Evolutionary conservation across 2,329 filamentous ascomycete species (phyloP).

Genomic region (Pseudogymnoascus sp.): DNA sequence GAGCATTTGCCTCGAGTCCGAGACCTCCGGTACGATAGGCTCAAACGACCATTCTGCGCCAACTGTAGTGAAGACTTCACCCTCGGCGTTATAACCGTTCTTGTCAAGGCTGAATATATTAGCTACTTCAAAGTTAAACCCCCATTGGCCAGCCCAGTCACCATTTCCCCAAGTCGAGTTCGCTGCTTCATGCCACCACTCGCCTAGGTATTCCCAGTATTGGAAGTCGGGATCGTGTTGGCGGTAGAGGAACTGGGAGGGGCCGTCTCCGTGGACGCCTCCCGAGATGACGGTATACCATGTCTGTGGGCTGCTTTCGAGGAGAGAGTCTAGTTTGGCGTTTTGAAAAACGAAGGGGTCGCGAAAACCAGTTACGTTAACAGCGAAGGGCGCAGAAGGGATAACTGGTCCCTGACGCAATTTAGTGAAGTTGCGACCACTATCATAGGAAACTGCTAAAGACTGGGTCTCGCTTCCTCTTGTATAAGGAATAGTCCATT

Average conservation of each 20-base stretch:
- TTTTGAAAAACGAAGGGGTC: constrained; percentile 39
- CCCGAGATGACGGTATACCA: constrained; percentile 36
- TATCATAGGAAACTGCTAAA: constrained; percentile 34
- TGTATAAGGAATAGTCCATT: constrained; percentile 41
- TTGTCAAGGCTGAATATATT: constrained; percentile 38
- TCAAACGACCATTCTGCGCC: constrained; percentile 39
- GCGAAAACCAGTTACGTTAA: constrained; percentile 38
- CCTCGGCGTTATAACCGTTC: constrained; percentile 34
- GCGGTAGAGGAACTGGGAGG: constrained; percentile 35
- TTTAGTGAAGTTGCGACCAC: constrained; percentile 34
- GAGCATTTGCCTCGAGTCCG: constrained; percentile 35
- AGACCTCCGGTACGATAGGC: constrained; percentile 35
- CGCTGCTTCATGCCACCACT: constrained; percentile 37
- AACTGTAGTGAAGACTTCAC: constrained; percentile 35
- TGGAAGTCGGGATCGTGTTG: constrained; percentile 33
- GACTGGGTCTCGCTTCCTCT: constrained; percentile 40
- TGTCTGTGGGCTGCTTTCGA: constrained; percentile 30
- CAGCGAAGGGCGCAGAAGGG: constrained; percentile 33
- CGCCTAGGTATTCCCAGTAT: constrained; percentile 32
- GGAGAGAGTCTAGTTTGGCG: constrained; percentile 30
- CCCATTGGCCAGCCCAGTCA: constrained; percentile 33
- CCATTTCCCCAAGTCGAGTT: constrained; percentile 33
- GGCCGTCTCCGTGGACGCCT: constrained; percentile 34
- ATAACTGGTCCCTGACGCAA: constrained; percentile 34
- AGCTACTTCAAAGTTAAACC: constrained; percentile 41